Evolutionary conservation across 2,329 filamentous ascomycete species (phyloP), one percentile per base, ranked within the genome.

Genomic region (Pestalotiopsis sp.): DNA sequence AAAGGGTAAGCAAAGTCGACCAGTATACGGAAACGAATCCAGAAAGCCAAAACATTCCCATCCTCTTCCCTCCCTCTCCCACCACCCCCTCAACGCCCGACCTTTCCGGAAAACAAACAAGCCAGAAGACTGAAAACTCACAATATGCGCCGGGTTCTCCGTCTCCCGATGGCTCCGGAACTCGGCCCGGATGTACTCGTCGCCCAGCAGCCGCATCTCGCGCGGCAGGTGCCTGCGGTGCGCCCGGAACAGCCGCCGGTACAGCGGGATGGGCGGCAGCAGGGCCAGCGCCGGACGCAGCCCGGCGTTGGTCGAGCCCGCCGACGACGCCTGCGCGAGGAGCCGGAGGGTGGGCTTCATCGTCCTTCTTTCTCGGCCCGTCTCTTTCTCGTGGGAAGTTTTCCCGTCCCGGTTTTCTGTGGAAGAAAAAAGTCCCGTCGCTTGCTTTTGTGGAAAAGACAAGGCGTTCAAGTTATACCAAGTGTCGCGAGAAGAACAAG

Each of bases 101-200:
- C 25, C 25, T 25, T 25, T 3, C 25, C 25, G 25, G 52, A n/a
- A 20, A 20, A 20, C 52, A 20, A 25, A 57, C 52, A 25, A 11
- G 25, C 25, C 57, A 60, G 12, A 27, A 23, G 31, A 27, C 9
- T 12, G 13, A 2, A n/a, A 25, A 79, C 89, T 71, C 85, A 97
- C 94, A 81, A 99, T 89, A 78, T 98, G 95, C 31, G 93, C 88
- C 0, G 96, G 95, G 76, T 98, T 98, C 69, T 98, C 95, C 63
- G 97, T 89, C 41, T 90, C 86, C 69, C 87, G 88, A 77, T 98
- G 96, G 0, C 92, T 92, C 69, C 93, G 88, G 74, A 98, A 99
- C 82, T 99, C 96, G 60, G 90, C 89, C 82, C 97, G 98, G 79
- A 98, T 86, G 80, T 98, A 99, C 79, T 94, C 90, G 77, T 99